Evolutionary conservation across 306 rosid species (phyloP).

Genomic region (Calophaca sinica): DNA sequence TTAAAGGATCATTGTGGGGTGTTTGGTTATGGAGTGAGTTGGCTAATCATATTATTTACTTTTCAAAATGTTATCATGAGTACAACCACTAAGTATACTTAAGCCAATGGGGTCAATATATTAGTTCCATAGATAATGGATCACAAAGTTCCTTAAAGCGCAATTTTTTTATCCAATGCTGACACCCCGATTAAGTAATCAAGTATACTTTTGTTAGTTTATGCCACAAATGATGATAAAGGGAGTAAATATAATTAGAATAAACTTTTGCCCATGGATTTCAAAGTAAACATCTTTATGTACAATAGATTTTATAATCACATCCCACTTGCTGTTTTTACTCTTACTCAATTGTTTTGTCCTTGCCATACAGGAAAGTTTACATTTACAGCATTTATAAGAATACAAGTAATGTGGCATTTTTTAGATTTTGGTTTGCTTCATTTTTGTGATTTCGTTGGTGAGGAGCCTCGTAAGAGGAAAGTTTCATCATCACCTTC

Average conservation of each 20-base stretch:
- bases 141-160: slow-evolving; percentile 39
- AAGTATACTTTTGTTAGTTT: neutral
- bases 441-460: slow-evolving; percentile 49
- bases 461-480: slow-evolving; percentile 51
- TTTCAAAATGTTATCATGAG: slow-evolving; percentile 44
- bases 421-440: neutral
- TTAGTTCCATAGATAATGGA: neutral
- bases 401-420: slow-evolving; percentile 12
- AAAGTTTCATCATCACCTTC: slow-evolving; percentile 54
- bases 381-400: slow-evolving; percentile 34
- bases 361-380: slow-evolving; percentile 35
- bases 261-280: slow-evolving; percentile 17
- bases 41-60: slow-evolving; percentile 28
- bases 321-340: neutral
- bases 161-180: slow-evolving; percentile 39
- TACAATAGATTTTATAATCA: slow-evolving; percentile 44
- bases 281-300: slow-evolving; percentile 33
- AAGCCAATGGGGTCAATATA: slow-evolving; percentile 34
- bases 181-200: neutral
- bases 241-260: neutral
- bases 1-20: slow-evolving; percentile 22
- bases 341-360: slow-evolving; percentile 24
- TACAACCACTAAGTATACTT: slow-evolving; percentile 41
- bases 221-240: slow-evolving; percentile 22
- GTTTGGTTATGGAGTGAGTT: slow-evolving; percentile 24